A percentile compares a stretch with the other conserved stretches of the same genome.
Conservation (phyloP, 768 basidiomycete genomes). For the Boletus bicolor region DNA sequence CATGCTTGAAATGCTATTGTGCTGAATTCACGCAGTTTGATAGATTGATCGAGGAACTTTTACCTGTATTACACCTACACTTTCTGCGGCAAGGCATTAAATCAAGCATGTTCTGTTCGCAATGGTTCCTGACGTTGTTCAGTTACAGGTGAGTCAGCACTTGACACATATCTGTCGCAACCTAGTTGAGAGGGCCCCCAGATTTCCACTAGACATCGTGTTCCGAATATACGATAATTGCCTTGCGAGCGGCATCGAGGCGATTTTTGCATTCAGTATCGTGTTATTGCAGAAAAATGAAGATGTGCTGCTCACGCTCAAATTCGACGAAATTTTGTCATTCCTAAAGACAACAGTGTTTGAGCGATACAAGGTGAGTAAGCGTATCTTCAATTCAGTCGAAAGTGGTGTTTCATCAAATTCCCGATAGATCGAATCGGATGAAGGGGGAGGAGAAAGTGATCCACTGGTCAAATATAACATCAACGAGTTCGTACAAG, state of each 20-base stretch:
- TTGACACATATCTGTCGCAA: neutral
- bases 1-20: neutral
- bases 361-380: conserved; percentile 70
- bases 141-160: conserved; percentile 70
- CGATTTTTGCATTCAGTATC: conserved; percentile 93
- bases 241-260: conserved; percentile 94
- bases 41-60: conserved; percentile 84
- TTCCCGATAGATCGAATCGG: conserved; percentile 25
- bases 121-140: conserved; percentile 98
- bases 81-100: conserved; percentile 93
- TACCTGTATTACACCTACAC: conserved; percentile 91
- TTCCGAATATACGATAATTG: conserved; percentile 97
- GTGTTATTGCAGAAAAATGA: conserved; percentile 88
- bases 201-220: conserved; percentile 92
- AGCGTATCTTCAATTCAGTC: neutral
- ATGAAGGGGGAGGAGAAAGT: conserved; percentile 24
- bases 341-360: conserved; percentile 82
- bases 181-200: conserved; percentile 28
- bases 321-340: conserved; percentile 86
- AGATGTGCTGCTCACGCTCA: conserved; percentile 67
- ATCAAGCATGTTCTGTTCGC: conserved; percentile 97
- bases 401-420: neutral
- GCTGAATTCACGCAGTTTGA: conserved; percentile 66
- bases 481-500: conserved; percentile 82
- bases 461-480: conserved; percentile 42